These are phyloP conservation scores for Echria macrotheca DNA, from an alignment of 495 filamentous ascomycete species.

Conservation along the genomic window DNA sequence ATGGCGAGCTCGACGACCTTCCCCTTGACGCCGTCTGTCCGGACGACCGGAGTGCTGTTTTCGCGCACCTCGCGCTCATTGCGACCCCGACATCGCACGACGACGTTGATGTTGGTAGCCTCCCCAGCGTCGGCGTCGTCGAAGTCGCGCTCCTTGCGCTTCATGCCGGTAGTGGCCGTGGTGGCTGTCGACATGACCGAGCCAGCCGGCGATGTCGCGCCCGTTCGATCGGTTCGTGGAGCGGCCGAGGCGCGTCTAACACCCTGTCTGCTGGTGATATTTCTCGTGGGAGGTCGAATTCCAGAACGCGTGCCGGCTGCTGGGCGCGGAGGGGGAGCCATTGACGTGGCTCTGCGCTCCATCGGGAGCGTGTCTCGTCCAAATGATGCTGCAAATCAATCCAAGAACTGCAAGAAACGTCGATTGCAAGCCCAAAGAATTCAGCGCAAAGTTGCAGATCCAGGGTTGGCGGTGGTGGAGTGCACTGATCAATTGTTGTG, in stretches of 20 bases:
- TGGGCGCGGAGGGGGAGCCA: constrained; percentile 14
- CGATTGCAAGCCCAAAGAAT: background rate
- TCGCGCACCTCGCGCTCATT: constrained; percentile 88
- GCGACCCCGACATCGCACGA: constrained; percentile 87
- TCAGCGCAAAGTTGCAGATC: too few species aligned
- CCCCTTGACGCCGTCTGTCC: constrained; percentile 79
- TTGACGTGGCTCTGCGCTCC: constrained; percentile 29
- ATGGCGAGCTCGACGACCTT: constrained; percentile 81
- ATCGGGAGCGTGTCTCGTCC: constrained; percentile 22
- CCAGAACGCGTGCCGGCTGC: constrained; percentile 19
- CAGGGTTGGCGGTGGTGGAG: constrained; percentile 1
- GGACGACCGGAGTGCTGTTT: constrained; percentile 86
- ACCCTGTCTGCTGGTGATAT: constrained; percentile 8
- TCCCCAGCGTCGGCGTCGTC: constrained; percentile 65
- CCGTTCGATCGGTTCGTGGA: constrained; percentile 34
- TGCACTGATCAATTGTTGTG: constrained; percentile 10
- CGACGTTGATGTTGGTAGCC: constrained; percentile 95
- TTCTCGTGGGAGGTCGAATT: constrained; percentile 27
- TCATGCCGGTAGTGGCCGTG: constrained; percentile 48
- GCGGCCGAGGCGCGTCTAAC: constrained; percentile 16
- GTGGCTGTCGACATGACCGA: constrained; percentile 52
- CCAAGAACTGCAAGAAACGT: background rate
- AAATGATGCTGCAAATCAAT: background rate
- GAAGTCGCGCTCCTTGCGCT: constrained; percentile 79
- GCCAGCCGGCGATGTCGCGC: constrained; percentile 60